phyloP scores from a whole-genome alignment of 2,329 filamentous ascomycete genomes.

The Fusarium sambucinum region DNA sequence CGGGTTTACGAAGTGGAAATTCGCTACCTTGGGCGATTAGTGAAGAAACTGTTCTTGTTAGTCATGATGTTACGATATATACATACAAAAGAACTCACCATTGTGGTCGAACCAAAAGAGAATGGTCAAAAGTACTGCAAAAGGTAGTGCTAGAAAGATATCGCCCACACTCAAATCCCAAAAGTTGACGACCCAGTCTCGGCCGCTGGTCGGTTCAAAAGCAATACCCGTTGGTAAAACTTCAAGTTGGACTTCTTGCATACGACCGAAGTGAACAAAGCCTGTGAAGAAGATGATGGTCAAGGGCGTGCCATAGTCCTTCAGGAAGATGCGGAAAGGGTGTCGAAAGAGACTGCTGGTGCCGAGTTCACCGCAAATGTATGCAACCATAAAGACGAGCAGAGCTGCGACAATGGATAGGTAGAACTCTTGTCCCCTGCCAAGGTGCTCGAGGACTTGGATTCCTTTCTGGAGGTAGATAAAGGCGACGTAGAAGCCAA shows the following conservation, averaged over 20 bases:
- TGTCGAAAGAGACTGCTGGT: constrained; percentile 79
- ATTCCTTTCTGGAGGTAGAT: constrained; percentile 94
- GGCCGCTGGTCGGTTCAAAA: constrained; percentile 80
- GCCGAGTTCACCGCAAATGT: constrained; percentile 78
- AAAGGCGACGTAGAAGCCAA: constrained; percentile 92
- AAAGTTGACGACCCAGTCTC: constrained; percentile 83
- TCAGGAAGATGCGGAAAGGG: constrained; percentile 82
- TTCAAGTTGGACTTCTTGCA: constrained; percentile 76
- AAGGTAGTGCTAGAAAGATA: constrained; percentile 87
- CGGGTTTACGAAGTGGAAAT: constrained; percentile 82
- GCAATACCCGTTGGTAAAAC: constrained; percentile 80
- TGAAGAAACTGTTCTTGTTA: constrained; percentile 69
- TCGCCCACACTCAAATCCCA: constrained; percentile 81
- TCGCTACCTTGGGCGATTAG: constrained; percentile 86
- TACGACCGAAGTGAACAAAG: constrained; percentile 87
- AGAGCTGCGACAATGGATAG: constrained; percentile 81
- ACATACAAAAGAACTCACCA: constrained; percentile 60
- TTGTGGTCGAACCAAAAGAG: constrained; percentile 94
- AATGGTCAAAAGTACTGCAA: constrained; percentile 84
- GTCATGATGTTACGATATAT: constrained; percentile 2
- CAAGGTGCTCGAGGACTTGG: constrained; percentile 84
- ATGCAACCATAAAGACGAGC: constrained; percentile 82
- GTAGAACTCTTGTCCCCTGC: constrained; percentile 75
- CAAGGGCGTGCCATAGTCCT: constrained; percentile 88
- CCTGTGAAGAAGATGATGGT: constrained; percentile 90